phyloP scores from a whole-genome alignment of 2,329 filamentous ascomycete species.

The Pleurostoma richardsiae region DNA sequence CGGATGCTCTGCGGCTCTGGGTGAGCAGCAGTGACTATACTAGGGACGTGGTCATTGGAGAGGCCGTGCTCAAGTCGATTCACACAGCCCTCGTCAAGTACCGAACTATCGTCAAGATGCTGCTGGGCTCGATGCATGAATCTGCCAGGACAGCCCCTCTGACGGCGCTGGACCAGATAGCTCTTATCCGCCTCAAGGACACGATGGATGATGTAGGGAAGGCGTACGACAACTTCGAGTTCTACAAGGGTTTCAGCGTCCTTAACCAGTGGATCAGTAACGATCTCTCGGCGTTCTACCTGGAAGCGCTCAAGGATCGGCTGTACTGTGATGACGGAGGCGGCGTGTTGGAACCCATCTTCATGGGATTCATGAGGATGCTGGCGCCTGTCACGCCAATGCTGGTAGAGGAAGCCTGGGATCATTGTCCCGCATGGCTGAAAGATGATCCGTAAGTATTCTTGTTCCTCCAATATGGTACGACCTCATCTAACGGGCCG shows the following conservation, averaged over 20 bases:
- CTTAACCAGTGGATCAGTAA: slow-evolving; percentile 78
- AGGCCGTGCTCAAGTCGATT: slow-evolving; percentile 69
- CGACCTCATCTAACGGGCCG: slow-evolving; percentile 1
- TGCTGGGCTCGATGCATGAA: slow-evolving; percentile 69
- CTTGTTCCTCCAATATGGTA: slow-evolving; percentile 22
- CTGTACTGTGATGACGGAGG: slow-evolving; percentile 76
- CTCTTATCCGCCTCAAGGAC: slow-evolving; percentile 66
- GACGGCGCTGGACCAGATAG: slow-evolving; percentile 66
- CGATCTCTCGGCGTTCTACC: slow-evolving; percentile 88
- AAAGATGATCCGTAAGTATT: slow-evolving; percentile 37
- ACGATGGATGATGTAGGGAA: slow-evolving; percentile 60
- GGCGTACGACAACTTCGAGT: slow-evolving; percentile 69
- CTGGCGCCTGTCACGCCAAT: slow-evolving; percentile 76
- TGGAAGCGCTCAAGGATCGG: slow-evolving; percentile 87
- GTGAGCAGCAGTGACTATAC: slow-evolving; percentile 90
- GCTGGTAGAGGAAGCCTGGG: slow-evolving; percentile 85
- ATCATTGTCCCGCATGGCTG: slow-evolving; percentile 64
- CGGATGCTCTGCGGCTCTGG: slow-evolving; percentile 87
- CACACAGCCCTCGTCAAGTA: slow-evolving; percentile 80
- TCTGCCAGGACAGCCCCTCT: slow-evolving; percentile 45
- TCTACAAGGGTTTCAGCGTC: slow-evolving; percentile 68
- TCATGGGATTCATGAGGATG: slow-evolving; percentile 70
- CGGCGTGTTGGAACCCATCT: slow-evolving; percentile 61
- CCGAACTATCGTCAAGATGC: slow-evolving; percentile 83
- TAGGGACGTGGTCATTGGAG: slow-evolving; percentile 76